Conservation (phyloP, 768 basidiomycete genomes). For the Lactifluus piperatus region DNA sequence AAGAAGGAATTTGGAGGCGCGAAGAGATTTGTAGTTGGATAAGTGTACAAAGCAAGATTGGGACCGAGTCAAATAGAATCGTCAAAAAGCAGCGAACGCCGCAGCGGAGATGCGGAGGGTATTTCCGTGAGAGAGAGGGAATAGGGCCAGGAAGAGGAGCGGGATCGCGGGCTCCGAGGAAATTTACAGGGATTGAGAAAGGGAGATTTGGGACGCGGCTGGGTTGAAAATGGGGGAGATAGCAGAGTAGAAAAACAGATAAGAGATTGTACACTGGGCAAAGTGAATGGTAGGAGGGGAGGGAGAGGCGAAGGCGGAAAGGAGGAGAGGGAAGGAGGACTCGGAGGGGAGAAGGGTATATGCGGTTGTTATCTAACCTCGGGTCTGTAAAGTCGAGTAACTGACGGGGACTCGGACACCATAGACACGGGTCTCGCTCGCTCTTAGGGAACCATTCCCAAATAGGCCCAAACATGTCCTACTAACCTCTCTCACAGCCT, state of each 20-base stretch:
- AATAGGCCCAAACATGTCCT: conserved; percentile 10
- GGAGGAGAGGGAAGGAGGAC: not conserved
- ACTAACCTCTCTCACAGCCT: not conserved
- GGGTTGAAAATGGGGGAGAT: not conserved
- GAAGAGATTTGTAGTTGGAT: not conserved
- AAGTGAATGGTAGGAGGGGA: not conserved
- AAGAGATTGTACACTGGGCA: conserved; percentile 5
- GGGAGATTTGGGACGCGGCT: not conserved
- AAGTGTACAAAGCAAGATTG: conserved; percentile 10
- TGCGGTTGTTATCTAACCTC: conserved; percentile 9
- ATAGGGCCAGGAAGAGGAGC: not conserved
- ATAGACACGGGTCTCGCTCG: not conserved
- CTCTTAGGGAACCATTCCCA: conserved; percentile 6
- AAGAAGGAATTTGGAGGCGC: not conserved
- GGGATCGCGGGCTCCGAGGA: not conserved
- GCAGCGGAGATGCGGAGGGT: not conserved
- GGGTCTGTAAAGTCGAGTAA: not conserved
- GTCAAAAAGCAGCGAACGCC: not conserved
- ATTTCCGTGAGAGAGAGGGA: not conserved
- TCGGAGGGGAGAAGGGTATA: no score
- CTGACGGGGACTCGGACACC: not conserved
- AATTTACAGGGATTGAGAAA: not conserved
- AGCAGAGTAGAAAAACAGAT: not conserved
- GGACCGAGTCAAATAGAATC: not conserved
- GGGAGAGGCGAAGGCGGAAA: not conserved